Evolutionary conservation across 805 yeast genomes (phyloP).

Genomic region (Starmerella tilneyi): DNA sequence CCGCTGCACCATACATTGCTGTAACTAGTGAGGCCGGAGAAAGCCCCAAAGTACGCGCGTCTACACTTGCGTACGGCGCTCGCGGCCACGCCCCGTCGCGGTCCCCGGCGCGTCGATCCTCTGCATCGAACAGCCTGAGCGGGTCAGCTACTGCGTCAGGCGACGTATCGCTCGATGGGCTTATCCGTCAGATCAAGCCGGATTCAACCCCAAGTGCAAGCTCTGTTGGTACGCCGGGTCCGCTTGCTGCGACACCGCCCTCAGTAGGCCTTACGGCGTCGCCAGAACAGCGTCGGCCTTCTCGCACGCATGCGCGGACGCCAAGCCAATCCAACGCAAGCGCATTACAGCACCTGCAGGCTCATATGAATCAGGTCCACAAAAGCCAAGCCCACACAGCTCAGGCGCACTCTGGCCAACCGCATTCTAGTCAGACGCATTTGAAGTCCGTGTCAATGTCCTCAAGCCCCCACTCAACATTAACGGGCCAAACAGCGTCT

Average conservation of each 20-base stretch:
- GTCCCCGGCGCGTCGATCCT: not conserved
- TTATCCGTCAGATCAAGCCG: not conserved
- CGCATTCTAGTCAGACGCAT: too few species aligned
- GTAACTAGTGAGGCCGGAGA: constrained; percentile 4
- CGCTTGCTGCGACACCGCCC: not conserved
- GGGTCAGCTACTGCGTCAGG: not conserved
- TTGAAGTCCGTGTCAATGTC: too few species aligned
- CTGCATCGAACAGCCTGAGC: not conserved
- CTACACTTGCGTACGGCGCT: constrained; percentile 22
- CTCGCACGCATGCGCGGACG: not conserved
- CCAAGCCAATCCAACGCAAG: too few species aligned
- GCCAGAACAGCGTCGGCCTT: not conserved
- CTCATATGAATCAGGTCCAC: too few species aligned
- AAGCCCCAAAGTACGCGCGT: constrained; percentile 15
- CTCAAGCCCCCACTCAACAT: too few species aligned
- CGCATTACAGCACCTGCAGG: too few species aligned
- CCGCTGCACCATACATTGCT: constrained; percentile 15
- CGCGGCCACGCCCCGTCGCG: constrained; percentile 4
- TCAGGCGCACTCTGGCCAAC: too few species aligned
- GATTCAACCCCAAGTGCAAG: not conserved
- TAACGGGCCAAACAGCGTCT: not conserved
- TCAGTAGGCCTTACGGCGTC: not conserved
- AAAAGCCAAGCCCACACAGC: too few species aligned
- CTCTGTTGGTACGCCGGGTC: not conserved
- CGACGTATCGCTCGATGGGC: not conserved